Evolutionary conservation across 495 filamentous ascomycete genomes (phyloP), one percentile per base, ranked within the genome.

Genomic region (Xanthoparmelia taractica): DNA sequence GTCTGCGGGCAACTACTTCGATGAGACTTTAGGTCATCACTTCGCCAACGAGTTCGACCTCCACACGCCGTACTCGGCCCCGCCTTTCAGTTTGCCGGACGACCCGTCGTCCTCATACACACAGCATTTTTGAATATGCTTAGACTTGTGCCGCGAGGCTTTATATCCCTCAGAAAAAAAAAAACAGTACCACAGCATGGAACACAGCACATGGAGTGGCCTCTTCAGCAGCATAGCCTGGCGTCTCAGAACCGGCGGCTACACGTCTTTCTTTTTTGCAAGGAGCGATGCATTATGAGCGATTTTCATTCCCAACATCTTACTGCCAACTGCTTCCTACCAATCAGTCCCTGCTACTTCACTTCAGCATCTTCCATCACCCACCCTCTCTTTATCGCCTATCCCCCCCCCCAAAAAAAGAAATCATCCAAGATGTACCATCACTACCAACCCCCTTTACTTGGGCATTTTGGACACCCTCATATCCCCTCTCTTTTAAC

Each of bases 1-100:
- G 17, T 27, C 57, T 0, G 37, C 61, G 15, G 57, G 47, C 33
- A 63, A 67, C n/a, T 61, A 52, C 33, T 67, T 64, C 27, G 65
- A 64, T 18, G 62, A 59, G 11, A 67, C 52, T 12, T 38, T 67
- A 17, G 57, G 61, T 15, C 61, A 57, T 20, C 61, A 58, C 29
- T 63, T 63, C 20, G 8, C 37, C 33, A 54, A 29, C 29, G 50
- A 58, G 1, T 64, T 61, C 37, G 65, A 60, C 41, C 43, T 50
- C 4, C 65, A 60, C 31, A 50, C 61, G 23, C 62, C 65, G 12
- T 67, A 65, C 45, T 64, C 65, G 47, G 61, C 61, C 4, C 65
- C 61, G 31, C 61, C 65, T 12, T 67, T 64, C 65, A 64, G 50
- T 43, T 60, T 67, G 47, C 61, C 65, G 8, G 56, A 47, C 27